Percentiles rank a stretch among this genome's conserved stretches.
phyloP scores from a whole-genome alignment of 768 basidiomycete genomes.

The Kwoniella pini region DNA sequence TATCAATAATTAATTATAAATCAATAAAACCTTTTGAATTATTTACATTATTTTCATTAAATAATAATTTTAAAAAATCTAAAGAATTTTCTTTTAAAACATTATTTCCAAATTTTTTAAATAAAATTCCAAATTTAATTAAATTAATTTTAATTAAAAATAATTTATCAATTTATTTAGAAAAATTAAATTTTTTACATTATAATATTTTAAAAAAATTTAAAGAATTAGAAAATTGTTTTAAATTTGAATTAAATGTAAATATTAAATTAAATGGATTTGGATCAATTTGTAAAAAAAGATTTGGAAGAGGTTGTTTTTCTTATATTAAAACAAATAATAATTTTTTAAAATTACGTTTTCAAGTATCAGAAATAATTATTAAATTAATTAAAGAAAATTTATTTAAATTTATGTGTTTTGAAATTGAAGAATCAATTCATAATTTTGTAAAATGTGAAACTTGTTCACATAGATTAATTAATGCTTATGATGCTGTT shows the following conservation, averaged over 20 bases:
- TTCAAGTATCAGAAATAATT: neutral
- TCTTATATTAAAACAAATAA: neutral
- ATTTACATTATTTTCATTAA: no score
- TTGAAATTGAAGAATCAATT: conserved; percentile 1
- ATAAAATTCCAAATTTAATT: neutral
- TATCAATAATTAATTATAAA: no score
- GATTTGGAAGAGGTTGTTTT: conserved; percentile 12
- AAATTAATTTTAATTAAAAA: neutral
- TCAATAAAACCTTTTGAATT: no score
- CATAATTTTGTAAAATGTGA: conserved; percentile 1
- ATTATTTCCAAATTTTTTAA: neutral
- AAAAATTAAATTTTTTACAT: neutral
- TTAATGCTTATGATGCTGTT: conserved; percentile 20
- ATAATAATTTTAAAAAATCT: neutral
- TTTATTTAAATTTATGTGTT: neutral
- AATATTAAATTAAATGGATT: conserved; percentile 16
- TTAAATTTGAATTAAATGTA: neutral
- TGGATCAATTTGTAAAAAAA: conserved; percentile 8
- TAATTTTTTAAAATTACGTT: neutral
- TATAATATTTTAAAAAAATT: neutral
- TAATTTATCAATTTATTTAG: neutral
- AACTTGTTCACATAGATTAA: conserved; percentile 13
- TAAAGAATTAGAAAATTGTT: neutral
- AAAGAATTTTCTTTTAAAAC: neutral
- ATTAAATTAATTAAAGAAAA: neutral